Evolutionary conservation across 2,329 filamentous ascomycete genomes (phyloP), one percentile per base, ranked within the genome.

Genomic region (Macroventuria anomochaeta): DNA sequence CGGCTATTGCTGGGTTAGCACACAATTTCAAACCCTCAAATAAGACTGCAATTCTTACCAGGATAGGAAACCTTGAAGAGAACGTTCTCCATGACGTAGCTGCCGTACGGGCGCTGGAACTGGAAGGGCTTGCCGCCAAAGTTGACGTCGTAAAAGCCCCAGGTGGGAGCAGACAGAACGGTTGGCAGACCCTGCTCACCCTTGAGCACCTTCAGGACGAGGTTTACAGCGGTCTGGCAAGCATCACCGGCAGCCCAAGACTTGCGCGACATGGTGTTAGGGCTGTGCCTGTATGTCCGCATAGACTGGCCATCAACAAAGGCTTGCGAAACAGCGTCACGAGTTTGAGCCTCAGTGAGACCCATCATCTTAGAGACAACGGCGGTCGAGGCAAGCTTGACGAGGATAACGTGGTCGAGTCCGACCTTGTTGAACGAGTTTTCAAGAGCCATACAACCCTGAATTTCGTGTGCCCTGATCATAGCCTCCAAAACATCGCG

Each of bases 71-170:
- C 95, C 86, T 99, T 99, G 88, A 99, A 99, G 61, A 99, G 87
- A 57, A 99, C 92, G 73, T 97, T 99, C 86, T 99, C 95, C 95
- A 99, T 99, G 64, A 99, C 95, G 77, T 99, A 99, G 83, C 90
- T 96, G 74, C 93, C 93, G 74, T 99, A 99, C 54, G 88, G 87
- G 59, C 95, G 88, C 83, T 97, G 93, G 84, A 97, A 99, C 77
- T 92, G 82, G 76, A 99, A 99, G 28, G 68, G 67, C 78, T 96
- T 91, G 79, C 92, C 92, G 81, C 93, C 91, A 84, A 97, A 99
- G 61, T 96, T 85, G 62, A 97, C 93, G 74, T 99, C 95, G 80
- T 99, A 99, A 85, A 97, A 99, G 55, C 95, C 95, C 95, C 95
- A 99, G 53, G 88, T 87, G 31, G 92, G 92, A 8, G 93, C 92